Conservation (phyloP, 75 land plant species). For the Sequoiadendron giganteum region DNA sequence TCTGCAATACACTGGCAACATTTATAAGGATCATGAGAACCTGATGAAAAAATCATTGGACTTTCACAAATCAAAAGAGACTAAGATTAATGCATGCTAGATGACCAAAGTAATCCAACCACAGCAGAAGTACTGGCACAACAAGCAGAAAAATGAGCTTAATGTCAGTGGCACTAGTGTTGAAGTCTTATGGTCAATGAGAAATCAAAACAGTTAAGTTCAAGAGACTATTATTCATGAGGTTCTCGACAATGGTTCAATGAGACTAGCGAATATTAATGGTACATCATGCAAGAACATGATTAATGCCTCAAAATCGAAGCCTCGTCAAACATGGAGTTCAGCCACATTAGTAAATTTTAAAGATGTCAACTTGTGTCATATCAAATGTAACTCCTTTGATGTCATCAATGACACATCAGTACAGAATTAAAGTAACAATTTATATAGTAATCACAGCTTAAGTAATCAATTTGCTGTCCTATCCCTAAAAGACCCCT, state of each 20-base stretch:
- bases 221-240: not conserved
- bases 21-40: not conserved
- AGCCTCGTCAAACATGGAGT: not conserved
- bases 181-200: not conserved
- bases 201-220: not conserved
- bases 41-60: not conserved
- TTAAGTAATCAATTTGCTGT: not conserved
- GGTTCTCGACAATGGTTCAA: not conserved
- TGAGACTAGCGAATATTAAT: not conserved
- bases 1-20: not conserved
- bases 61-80: not conserved
- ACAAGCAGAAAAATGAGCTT: not conserved
- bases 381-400: not conserved
- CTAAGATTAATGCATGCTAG: not conserved
- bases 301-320: not conserved
- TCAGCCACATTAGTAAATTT: not conserved
- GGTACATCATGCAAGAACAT: not conserved
- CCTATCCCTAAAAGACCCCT: too few relatives aligned
- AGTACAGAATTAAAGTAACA: not conserved
- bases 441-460: not conserved
- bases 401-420: not conserved
- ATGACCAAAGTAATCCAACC: not conserved
- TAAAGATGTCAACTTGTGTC: not conserved
- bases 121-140: not conserved
- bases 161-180: not conserved